phyloP scores from a whole-genome alignment of 202 grass and related monocot genomes.

The Panicum hallii region DNA sequence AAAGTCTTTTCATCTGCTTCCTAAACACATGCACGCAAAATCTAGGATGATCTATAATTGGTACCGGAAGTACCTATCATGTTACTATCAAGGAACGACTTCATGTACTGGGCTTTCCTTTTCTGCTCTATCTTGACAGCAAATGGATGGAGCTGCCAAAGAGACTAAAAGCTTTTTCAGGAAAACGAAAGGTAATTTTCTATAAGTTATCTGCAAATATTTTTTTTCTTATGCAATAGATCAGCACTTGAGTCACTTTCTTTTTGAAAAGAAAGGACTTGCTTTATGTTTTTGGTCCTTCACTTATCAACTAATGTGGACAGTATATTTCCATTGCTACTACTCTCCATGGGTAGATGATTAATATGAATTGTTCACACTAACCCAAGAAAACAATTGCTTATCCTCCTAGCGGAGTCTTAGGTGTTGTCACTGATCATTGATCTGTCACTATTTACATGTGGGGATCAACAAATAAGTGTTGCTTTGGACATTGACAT shows the following conservation, averaged over 20 bases:
- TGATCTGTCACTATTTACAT: neutral
- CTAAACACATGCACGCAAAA: neutral
- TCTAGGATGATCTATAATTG: neutral
- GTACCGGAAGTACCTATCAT: neutral
- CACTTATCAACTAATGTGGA: conserved; percentile 19
- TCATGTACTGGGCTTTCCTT: conserved; percentile 27
- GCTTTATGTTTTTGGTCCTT: conserved; percentile 6
- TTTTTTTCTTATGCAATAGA: conserved; percentile 1
- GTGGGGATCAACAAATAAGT: conserved; percentile 9
- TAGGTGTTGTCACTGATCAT: neutral
- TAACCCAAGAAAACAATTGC: conserved; percentile 15
- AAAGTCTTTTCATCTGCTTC: neutral
- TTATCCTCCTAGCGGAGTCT: neutral
- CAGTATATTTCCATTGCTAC: neutral
- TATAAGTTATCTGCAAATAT: neutral
- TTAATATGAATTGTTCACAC: neutral
- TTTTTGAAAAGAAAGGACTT: conserved; percentile 22
- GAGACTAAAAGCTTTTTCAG: conserved; percentile 16
- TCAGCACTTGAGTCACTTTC: conserved; percentile 1
- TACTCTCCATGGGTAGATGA: neutral
- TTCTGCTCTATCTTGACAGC: conserved; percentile 29
- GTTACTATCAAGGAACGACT: conserved; percentile 23
- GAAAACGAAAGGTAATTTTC: conserved; percentile 33
- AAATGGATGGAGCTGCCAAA: neutral
- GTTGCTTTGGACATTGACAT: neutral